Evolutionary conservation across 805 yeast genomes (phyloP), one percentile per base, ranked within the genome.

Genomic region (Saccharomycopsis schoenii): DNA sequence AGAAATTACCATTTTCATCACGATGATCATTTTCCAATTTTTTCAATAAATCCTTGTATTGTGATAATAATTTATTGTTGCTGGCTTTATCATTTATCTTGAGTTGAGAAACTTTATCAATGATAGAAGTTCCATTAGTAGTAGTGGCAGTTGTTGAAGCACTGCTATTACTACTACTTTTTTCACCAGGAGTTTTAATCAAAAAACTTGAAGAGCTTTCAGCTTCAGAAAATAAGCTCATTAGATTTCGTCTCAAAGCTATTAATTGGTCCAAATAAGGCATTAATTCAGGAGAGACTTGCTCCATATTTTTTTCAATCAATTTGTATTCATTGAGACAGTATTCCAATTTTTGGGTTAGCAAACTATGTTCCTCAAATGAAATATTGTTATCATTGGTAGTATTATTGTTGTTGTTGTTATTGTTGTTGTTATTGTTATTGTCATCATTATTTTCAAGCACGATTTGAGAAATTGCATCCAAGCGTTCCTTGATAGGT

Each of bases 401-500:
- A 57, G 65, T 67, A 21, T 64, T 65, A 58, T 66, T 66, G 56
- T 69, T 68, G 59, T 76, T 77, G 25, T 2, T 42, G 17, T n/a
- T 29, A 6, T 29, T 29, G 34, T 29, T 64, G n/a, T 65, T 63
- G 24, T 62, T 63, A 6, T 65, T 59, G 21, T 62, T 24, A 12
- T 47, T 24, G 12, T 21, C 25, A 21, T 19, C 21, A 21, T 21
- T 47, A 47, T 47, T 47, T 56, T 70, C 69, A 52, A 75, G 76
- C 40, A 91, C 83, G 62, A 90, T 89, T 19, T 72, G 74, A 57
- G 78, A 74, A 59, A 93, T 88, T 67, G 90, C 96, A 55, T 75
- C 76, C 62, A 94, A 76, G 64, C 98, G 81, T 58, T 79, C 82
- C 62, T 82, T 78, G 58, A 94, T 88, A 1, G 97, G 96, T 62